Base-by-base conservation (phyloP, 2,329 filamentous ascomycete species). In the Scleromitrula shiraiana region DNA sequence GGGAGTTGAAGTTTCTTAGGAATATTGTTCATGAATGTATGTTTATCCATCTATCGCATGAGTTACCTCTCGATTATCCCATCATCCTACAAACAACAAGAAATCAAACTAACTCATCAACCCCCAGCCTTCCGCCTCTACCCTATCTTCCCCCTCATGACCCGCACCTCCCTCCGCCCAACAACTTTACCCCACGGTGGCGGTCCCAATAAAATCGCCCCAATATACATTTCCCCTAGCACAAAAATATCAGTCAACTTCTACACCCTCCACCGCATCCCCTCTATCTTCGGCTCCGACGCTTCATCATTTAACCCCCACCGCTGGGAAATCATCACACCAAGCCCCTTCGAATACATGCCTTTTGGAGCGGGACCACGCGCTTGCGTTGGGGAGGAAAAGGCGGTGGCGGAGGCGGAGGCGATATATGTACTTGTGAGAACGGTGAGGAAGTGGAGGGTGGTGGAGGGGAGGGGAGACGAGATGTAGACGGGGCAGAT, bases 241-340 rank as follows among this genome's bases (percentile, higher is more conserved):
- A 37, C 43, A 10, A 40, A 41, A 24, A 26, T 46, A 15, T 24
- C 22, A 10, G 14, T 17, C 3, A 37, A 44, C 17, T 24, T 43
- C 33, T 40, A 50, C 17, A 23, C 45, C 20, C 15, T 47, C 20
- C 27, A 47, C 27, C 29, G 29, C 19, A 2, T 17, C 8, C 24
- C 19, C 7, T 22, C 36, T 3, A 29, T 88, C 57, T 89, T 84
- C 84, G 84, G 84, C 1, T 59, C 72, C 0, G 81, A 87, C 50
- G 82, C 78, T 0, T 77, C 85, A 9, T 71, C 77, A 1, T 93
- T 88, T 66, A 70, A 74, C 4, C 87, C 87, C 0, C 85, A 88
- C 66, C 72, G 87, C 22, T 93, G 86, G 86, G 62, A 63, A 2
- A 40, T 38, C 14, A 30, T 66, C 76, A 39, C 85, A 88, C 66